Conservation (phyloP, 257 asterid species). For the Mentha longifolia region DNA sequence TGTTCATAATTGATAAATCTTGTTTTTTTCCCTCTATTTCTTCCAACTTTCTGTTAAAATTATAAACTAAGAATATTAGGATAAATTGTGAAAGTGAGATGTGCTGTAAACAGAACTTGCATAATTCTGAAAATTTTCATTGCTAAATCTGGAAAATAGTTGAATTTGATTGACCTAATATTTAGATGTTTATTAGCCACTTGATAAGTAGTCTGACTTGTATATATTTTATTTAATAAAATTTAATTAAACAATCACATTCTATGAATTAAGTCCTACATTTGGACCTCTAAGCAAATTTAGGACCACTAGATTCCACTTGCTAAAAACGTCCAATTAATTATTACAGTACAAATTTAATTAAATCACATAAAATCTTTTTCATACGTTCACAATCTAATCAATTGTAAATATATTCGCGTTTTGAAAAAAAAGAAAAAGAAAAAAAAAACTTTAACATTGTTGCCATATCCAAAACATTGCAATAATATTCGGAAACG, state of each 20-base stretch:
- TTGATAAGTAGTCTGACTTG: conserved; percentile 6
- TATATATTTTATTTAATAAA: neutral
- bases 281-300: neutral
- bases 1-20: neutral
- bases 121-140: neutral
- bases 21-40: neutral
- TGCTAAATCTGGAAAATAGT: neutral
- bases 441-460: too few relatives aligned
- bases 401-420: too few relatives aligned
- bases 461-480: too few relatives aligned
- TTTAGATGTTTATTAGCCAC: neutral
- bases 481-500: too few relatives aligned
- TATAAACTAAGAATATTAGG: neutral
- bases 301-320: neutral
- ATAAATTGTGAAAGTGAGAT: too few relatives aligned
- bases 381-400: neutral
- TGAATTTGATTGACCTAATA: conserved; percentile 16
- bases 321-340: neutral
- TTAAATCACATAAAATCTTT: neutral
- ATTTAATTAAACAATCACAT: neutral
- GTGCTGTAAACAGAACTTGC: too few relatives aligned
- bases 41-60: neutral
- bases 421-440: neutral
- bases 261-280: neutral
- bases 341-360: neutral